A percentile compares a stretch with the other conserved stretches of the same genome.
Evolutionary conservation across 1,284 basidiomycete species (phyloP).

Genomic region (Malassezia caprae): DNA sequence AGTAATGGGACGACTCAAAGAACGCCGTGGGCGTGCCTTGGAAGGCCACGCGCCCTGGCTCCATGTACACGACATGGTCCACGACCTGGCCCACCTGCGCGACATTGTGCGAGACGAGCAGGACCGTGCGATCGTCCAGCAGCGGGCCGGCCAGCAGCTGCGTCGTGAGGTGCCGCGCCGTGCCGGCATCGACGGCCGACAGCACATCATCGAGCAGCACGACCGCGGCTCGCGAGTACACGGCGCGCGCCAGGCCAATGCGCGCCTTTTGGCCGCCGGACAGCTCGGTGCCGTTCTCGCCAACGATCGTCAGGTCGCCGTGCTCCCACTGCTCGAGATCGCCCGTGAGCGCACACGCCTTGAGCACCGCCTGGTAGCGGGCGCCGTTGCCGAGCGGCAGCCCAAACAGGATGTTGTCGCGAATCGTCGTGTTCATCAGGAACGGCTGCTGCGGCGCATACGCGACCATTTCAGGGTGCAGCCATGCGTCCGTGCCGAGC

Average conservation of each 20-base stretch:
- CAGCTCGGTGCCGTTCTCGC: slow-evolving; percentile 32
- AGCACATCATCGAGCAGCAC: slow-evolving; percentile 44
- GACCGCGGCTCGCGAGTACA: slow-evolving; percentile 31
- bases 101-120: slow-evolving; percentile 61
- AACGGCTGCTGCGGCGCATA: slow-evolving; percentile 34
- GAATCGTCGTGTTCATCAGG: slow-evolving; percentile 29
- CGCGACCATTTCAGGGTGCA: slow-evolving; percentile 21
- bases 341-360: slow-evolving; percentile 26
- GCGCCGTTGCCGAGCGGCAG: slow-evolving; percentile 20
- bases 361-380: slow-evolving; percentile 28
- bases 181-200: slow-evolving; percentile 56
- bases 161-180: slow-evolving; percentile 52
- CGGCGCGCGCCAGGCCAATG: slow-evolving; percentile 33
- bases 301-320: slow-evolving; percentile 35
- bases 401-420: slow-evolving; percentile 37
- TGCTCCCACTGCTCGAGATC: slow-evolving; percentile 33
- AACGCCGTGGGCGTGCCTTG: slow-evolving; percentile 26
- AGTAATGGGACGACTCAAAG: slow-evolving; percentile 27
- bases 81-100: slow-evolving; percentile 21
- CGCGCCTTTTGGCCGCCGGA: slow-evolving; percentile 39
- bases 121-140: slow-evolving; percentile 56
- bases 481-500: slow-evolving; percentile 10
- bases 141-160: slow-evolving; percentile 25
- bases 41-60: slow-evolving; percentile 17
- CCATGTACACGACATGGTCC: slow-evolving; percentile 29